Evolutionary conservation across 148 eudicot species (phyloP), one percentile per base, ranked within the genome.

Genomic region (Silene uniflora): DNA sequence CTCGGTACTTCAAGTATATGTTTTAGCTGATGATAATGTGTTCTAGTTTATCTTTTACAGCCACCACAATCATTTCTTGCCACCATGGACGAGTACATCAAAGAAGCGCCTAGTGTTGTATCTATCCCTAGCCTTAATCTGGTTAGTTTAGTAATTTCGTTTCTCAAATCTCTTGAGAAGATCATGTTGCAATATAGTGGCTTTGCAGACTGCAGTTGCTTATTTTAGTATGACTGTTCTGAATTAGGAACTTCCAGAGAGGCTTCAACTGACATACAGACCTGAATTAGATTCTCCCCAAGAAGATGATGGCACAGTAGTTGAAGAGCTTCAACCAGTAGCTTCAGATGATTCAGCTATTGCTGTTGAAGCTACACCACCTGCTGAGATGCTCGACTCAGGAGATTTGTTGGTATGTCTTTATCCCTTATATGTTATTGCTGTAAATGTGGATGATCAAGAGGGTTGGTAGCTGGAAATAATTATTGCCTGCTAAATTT

Each of bases 31-130:
- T 77, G 79, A 75, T 10, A 24, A 67, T 71, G 59, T 76, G 73
- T 75, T 18, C 71, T 72, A 24, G 67, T 2, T 17, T 61, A 44
- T 62, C 46, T n/a, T 64, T 80, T 73, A 63, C 93, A 96, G 99
- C 99, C 99, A 82, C 87, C 84, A 49, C 84, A 74, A 23, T 59
- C 75, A 61, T 81, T 83, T 78, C 75, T 79, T 81, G 81, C 83
- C 75, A 96, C 99, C 75, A 96, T 96, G 99, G 99, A 96, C 73
- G 99, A 96, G 71, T 96, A 92, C 74, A 93, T 96, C 71, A 84
- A 86, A 84, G 99, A 96, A 83, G 99, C 99, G 71, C 99, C 99
- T 69, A 82, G 96, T 79, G 81, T 85, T 88, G 98, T 96, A 72
- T 72, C 88, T 67, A 84, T 88, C 52, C 93, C 98, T 42, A 84